Evolutionary conservation across 1,284 basidiomycete genomes (phyloP), one percentile per base, ranked within the genome.

Genomic region (Cystobasidium slooffiae): DNA sequence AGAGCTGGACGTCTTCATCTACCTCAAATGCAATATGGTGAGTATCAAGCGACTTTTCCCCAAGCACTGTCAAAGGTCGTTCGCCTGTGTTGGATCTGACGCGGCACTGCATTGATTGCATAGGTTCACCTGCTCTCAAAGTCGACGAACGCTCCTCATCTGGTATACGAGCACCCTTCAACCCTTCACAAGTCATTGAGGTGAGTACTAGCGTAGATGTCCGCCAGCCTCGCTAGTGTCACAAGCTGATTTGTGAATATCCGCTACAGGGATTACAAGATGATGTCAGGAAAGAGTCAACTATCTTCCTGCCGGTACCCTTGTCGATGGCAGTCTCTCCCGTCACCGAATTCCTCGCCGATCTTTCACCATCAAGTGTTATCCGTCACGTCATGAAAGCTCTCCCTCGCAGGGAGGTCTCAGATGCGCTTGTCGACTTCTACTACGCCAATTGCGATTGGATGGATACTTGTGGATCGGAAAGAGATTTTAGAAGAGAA

Each of bases 381-480:
- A 56, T 67, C 20, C 47, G 51, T 5, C 56, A 61, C n/a, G 56
- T 63, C 20, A 56, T 72, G 55, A 63, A 72, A 43, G 68, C 56
- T 10, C 31, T 72, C 24, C 58, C 68, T 9, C 41, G 49, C n/a
- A 52, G 56, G 31, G 39, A 72, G 47, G 68, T 72, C 0, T 49
- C 58, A 16, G 68, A 72, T 14, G 31, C 43, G 0, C 61, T 72
- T 18, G n/a, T 72, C 18, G 39, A 59, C 6, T 61, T 72, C 58
- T 72, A 69, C 24, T 69, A 41, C n/a, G 37, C 16, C 1, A 51
- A 52, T n/a, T 69, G 55, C n/a, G 53, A 52, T 16, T 59, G 58
- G 46, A 51, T 56, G 51, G 46, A 52, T 47, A 49, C 49, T 31
- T 37, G 39, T 39, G 49, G 37, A 47, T 61, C 49, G 8, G 59